Evolutionary conservation across 2,329 filamentous ascomycete species (phyloP).

Genomic region (Pestalotiopsis sp.): DNA sequence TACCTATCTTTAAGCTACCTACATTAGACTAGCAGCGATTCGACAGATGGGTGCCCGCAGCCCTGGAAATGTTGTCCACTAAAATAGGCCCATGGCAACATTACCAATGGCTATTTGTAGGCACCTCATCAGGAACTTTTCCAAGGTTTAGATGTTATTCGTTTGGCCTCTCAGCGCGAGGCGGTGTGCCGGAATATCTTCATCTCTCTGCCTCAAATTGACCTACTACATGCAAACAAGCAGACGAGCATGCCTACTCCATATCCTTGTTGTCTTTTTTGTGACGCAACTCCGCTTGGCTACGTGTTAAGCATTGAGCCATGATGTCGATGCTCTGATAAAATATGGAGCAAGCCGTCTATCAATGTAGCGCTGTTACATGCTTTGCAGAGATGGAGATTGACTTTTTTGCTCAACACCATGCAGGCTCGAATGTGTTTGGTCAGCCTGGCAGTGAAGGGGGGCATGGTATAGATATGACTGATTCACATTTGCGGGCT

Average conservation of each 20-base stretch:
- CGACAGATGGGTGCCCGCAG: not conserved
- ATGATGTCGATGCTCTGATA: not conserved
- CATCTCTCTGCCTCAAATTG: not conserved
- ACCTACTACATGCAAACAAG: not conserved
- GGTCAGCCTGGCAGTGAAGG: not conserved
- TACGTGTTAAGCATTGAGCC: not conserved
- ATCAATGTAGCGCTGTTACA: not conserved
- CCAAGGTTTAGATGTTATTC: not conserved
- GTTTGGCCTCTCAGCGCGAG: not conserved
- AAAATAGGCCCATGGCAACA: not conserved
- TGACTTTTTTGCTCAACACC: not conserved
- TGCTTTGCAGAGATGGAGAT: not conserved
- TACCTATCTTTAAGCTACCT: not conserved
- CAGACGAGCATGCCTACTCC: constrained; percentile 7
- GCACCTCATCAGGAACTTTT: not conserved
- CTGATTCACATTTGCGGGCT: not conserved
- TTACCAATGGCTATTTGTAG: not conserved
- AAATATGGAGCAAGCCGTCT: not conserved
- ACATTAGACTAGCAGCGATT: not conserved
- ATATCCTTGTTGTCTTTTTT: not conserved
- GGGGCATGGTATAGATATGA: not conserved
- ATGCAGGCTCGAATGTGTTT: not conserved
- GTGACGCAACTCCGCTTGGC: not conserved
- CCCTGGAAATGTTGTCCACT: not conserved
- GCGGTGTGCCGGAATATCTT: not conserved